Evolutionary conservation across 2,329 filamentous ascomycete species (phyloP).

Genomic region (Pseudonectria foliicola): DNA sequence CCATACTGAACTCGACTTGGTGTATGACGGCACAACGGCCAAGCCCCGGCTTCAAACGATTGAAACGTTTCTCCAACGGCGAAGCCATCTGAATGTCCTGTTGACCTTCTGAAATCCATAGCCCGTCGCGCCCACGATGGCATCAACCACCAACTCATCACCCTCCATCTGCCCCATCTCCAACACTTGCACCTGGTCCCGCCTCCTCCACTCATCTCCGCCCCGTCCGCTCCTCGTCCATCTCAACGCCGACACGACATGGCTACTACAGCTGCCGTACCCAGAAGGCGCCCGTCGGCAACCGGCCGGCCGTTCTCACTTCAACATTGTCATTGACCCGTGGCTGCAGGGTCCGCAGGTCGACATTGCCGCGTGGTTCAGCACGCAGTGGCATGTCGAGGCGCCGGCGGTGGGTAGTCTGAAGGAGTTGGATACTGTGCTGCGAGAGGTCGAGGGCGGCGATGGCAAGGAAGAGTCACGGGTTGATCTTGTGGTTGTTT

Average conservation of each 20-base stretch:
- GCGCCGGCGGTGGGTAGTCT: constrained; percentile 48
- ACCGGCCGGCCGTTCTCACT: constrained; percentile 43
- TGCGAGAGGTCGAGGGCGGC: constrained; percentile 44
- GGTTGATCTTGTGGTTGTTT: constrained; percentile 53
- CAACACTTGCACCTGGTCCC: constrained; percentile 12
- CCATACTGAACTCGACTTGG: no score
- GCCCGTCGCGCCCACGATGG: no score
- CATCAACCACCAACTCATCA: background rate
- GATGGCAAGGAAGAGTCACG: no score
- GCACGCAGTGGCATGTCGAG: constrained; percentile 55
- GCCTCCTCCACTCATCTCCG: constrained; percentile 9
- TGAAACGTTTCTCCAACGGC: no score
- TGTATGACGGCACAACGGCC: no score
- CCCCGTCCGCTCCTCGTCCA: constrained; percentile 47
- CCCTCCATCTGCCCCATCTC: constrained; percentile 5
- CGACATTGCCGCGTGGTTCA: constrained; percentile 59
- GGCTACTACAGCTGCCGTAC: constrained; percentile 58
- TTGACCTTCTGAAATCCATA: no score
- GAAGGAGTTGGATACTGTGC: constrained; percentile 44
- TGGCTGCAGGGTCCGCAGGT: constrained; percentile 57
- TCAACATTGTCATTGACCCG: constrained; percentile 59
- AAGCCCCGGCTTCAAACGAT: no score
- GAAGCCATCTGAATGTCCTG: no score
- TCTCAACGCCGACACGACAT: constrained; percentile 60
- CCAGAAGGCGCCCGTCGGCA: constrained; percentile 33